Evolutionary conservation across 148 eudicot species (phyloP).

Genomic region (Beta vulgaris): DNA sequence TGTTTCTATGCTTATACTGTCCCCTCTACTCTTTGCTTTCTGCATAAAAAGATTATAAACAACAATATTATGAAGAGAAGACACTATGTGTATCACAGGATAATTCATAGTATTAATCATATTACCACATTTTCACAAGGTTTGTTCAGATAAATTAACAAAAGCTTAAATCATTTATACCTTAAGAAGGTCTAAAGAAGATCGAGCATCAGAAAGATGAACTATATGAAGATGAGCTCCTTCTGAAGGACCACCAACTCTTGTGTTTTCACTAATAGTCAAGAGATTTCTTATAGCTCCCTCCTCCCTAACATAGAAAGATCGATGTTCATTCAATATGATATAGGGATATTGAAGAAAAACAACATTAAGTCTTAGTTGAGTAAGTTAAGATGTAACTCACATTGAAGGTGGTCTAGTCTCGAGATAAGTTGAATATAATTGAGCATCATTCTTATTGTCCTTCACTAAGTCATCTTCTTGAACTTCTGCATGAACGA

Average conservation of each 20-base stretch:
- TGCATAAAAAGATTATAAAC: conserved; percentile 20
- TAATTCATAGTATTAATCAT: background rate
- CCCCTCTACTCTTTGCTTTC: conserved; percentile 89
- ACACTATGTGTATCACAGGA: too few relatives aligned
- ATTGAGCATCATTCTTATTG: conserved; percentile 44
- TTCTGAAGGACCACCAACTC: conserved; percentile 76
- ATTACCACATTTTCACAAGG: background rate
- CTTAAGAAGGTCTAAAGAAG: conserved; percentile 84
- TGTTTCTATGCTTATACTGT: conserved; percentile 87
- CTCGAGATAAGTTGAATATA: conserved; percentile 75
- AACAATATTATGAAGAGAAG: background rate
- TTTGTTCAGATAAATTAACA: background rate
- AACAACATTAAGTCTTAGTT: background rate
- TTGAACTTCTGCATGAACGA: conserved; percentile 81
- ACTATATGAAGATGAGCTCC: conserved; percentile 98
- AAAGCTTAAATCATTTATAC: conserved; percentile 30
- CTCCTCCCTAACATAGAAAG: conserved; percentile 64
- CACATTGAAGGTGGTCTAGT: conserved; percentile 91
- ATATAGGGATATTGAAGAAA: background rate
- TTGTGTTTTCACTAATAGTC: conserved; percentile 58
- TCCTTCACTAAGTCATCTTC: conserved; percentile 40
- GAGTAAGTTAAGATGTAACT: conserved; percentile 8
- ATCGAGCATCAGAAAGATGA: conserved; percentile 79
- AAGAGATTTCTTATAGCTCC: conserved; percentile 77
- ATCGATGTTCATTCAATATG: background rate